Evolutionary conservation across 2,329 filamentous ascomycete genomes (phyloP).

Genomic region (Talaromyces sp.): DNA sequence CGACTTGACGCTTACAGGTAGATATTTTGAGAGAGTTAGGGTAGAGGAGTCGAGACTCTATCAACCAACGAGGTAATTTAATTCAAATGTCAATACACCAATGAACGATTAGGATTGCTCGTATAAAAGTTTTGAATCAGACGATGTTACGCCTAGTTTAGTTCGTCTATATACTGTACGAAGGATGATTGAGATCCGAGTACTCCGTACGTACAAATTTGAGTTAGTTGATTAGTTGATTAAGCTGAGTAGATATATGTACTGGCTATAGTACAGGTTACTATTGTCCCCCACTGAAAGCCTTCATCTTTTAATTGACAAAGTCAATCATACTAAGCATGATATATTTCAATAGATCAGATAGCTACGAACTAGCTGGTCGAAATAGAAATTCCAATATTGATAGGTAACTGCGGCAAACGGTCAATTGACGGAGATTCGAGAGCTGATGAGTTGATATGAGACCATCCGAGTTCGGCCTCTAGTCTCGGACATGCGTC

Average conservation of each 20-base stretch:
- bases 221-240: not conserved
- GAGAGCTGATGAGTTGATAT: not conserved
- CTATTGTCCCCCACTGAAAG: not conserved
- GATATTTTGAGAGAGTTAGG: not conserved
- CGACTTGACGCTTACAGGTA: not conserved
- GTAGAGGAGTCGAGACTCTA: not conserved
- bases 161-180: not conserved
- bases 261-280: not conserved
- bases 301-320: not conserved
- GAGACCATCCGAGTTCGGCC: not conserved
- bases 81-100: not conserved
- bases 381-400: not conserved
- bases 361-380: not conserved
- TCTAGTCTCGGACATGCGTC: not conserved
- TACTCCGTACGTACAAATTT: not conserved
- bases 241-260: not conserved
- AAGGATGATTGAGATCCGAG: not conserved
- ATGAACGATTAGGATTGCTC: not conserved
- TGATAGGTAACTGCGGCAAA: constrained; percentile 7
- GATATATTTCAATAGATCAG: not conserved
- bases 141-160: constrained; percentile 2
- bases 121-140: not conserved
- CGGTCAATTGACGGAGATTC: not conserved
- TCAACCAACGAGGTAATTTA: not conserved
- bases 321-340: not conserved